Base-by-base conservation (phyloP, 2,329 filamentous ascomycete genomes). In the Dothidotthia symphoricarpi region DNA sequence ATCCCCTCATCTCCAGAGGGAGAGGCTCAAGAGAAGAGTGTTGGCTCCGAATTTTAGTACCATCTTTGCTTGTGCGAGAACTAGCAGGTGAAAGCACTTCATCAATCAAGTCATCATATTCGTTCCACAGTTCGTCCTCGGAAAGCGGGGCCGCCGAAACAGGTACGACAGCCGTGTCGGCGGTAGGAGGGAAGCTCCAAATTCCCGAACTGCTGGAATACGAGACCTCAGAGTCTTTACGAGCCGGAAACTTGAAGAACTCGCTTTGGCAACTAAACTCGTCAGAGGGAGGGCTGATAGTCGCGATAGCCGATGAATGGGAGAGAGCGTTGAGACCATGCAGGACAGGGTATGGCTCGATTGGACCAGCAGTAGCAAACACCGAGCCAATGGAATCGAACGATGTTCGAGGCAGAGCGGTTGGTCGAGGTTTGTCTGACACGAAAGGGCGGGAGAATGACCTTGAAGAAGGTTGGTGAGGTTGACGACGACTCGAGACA, bases 61-160 rank as follows among this genome's bases (percentile, higher is more conserved):
- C 42, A 5, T 41, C 39, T 16, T 41, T 39, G 8, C 35, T 41
- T 7, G 28, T 41, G 16, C 36, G 41, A 13, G 50, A 47, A 17
- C 51, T 49, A 15, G 67, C 6, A 16, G 73, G 69, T 4, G 75
- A 77, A 33, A 80, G 75, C 9, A 82, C 76, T 40, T 87, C 83
- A 35, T 86, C 86, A 36, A 96, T 78, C 10, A 96, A 71, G 54
- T 96, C 91, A 50, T 97, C 83, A 59, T 94, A 96, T 66, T 95
- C 91, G 34, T 90, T 83, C 91, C 91, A 97, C 2, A 95, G 78
- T 59, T 96, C 91, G 54, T 96, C 91, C 49, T 94, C 86, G 1
- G 72, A 80, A 3, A 83, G 75, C 0, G 80, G 82, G 3, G 81
- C 80, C 29, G 73, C 74, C 1, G 79, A 73, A 3, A 73, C 69